Base-by-base conservation (phyloP, 2,329 filamentous ascomycete species). In the Claviceps cyperi region DNA sequence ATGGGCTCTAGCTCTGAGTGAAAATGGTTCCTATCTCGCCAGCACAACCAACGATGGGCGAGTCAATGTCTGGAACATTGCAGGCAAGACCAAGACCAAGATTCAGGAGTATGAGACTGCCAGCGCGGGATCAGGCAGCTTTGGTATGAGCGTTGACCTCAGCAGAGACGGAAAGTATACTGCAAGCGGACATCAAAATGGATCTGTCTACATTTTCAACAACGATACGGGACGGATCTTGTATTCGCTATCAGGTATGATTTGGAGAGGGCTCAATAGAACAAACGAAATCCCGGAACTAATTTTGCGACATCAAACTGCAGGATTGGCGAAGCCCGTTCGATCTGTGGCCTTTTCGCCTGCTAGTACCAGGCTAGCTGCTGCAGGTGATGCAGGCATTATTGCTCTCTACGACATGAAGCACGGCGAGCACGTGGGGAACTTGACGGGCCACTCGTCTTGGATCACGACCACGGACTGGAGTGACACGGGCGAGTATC, bases 401-500 rank as follows among this genome's bases (percentile, higher is more conserved):
- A 94, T 98, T 58, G 85, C 86, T 2, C 75, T 97, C 44, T 98
- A 96, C 69, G 90, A 97, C 62, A 87, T 94, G 58, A 79, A 81
- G 56, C 90, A 91, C 46, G 92, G 92, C 47, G 90, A 97, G 66
- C 91, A 95, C 61, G 83, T 97, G 14, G 87, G 85, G 19, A 94
- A 89, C 62, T 70, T 98, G 52, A 69, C 77, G 0, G 87, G 84
- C 1, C 86, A 91, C 63, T 76, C 79, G 0, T 84, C 86, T 5
- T 98, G 91, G 92, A 82, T 98, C 56, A 85, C 91, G 53, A 84
- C 84, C 35, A 72, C 97, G 43, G 88, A 95, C 64, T 98, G 91
- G 88, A 97, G 84, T 64, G 80, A 86, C 60, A 94, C 86, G 4
- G 92, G 92, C 46, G 91, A 97, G 67, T 95, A 86, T 64, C 71